These are phyloP conservation scores for Aspergillus alliaceus DNA, from an alignment of 2,329 filamentous ascomycete genomes.

Conservation along the genomic window DNA sequence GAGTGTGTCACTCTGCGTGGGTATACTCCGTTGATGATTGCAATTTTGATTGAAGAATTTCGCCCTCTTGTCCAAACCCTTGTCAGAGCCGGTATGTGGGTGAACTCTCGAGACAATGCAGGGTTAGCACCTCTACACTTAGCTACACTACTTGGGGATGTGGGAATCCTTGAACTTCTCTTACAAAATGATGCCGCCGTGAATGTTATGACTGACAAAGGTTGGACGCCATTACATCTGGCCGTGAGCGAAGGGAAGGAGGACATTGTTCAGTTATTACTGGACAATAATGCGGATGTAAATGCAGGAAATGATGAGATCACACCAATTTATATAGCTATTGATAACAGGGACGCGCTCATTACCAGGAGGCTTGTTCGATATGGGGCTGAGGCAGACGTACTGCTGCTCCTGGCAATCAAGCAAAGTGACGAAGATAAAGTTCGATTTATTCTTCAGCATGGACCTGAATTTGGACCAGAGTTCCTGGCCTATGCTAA, in stretches of 20 bases:
- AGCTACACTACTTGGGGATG: not conserved
- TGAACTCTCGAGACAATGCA: not conserved
- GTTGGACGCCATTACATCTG: not conserved
- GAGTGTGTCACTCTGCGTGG: not conserved
- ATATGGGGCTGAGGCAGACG: not conserved
- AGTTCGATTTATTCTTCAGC: not conserved
- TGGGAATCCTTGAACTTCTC: not conserved
- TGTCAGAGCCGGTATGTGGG: not conserved
- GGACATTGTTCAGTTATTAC: not conserved
- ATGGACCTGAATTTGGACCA: not conserved
- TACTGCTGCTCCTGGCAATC: not conserved
- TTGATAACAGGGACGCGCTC: not conserved
- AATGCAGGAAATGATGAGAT: not conserved
- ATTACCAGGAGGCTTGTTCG: not conserved
- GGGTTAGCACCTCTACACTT: not conserved
- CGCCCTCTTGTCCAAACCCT: not conserved
- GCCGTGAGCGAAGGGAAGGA: not conserved
- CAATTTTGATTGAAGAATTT: not conserved
- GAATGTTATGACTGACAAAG: not conserved
- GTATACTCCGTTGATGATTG: not conserved
- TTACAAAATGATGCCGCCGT: not conserved
- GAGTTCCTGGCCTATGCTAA: not conserved
- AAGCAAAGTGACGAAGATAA: not conserved
- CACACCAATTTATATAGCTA: not conserved
- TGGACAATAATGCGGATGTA: not conserved